Conservation (phyloP, 2,329 filamentous ascomycete species). For the Colletotrichum trifolii region DNA sequence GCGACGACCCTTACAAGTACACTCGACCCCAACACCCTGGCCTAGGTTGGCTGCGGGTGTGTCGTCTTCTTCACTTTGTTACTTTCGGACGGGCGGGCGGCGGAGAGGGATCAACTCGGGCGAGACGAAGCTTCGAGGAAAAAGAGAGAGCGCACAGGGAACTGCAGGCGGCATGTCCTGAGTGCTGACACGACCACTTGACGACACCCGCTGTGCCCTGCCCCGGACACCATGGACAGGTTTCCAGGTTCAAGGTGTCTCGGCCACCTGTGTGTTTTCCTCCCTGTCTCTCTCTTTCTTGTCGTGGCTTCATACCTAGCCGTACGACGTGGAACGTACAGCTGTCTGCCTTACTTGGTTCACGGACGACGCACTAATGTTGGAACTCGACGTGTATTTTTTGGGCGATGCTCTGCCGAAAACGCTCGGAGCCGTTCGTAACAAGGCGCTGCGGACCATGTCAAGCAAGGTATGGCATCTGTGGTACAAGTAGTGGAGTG, state of each 20-base stretch:
- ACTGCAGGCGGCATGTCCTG: conserved; percentile 7
- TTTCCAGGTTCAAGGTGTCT: conserved; percentile 11
- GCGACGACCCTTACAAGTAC: not conserved
- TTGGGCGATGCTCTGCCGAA: conserved; percentile 12
- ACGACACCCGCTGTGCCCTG: conserved; percentile 21
- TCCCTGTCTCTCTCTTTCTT: too few relatives aligned
- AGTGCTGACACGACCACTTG: conserved; percentile 13
- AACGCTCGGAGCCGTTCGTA: conserved; percentile 23
- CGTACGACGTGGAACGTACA: too few relatives aligned
- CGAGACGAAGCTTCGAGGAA: conserved; percentile 13
- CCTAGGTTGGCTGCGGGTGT: not conserved
- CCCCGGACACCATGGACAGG: conserved; percentile 12
- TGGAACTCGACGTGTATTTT: conserved; percentile 19
- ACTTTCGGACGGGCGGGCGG: conserved; percentile 3
- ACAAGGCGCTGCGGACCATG: conserved; percentile 9
- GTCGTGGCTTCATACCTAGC: too few relatives aligned
- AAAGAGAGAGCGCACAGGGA: conserved; percentile 10
- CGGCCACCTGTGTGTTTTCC: too few relatives aligned
- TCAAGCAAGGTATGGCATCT: not conserved
- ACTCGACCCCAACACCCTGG: conserved; percentile 9
- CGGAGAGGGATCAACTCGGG: conserved; percentile 13
- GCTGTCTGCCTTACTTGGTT: too few relatives aligned
- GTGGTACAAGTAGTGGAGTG: not conserved
- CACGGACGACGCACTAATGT: not conserved
- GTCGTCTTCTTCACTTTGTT: not conserved